Evolutionary conservation across 1,139 yeast species (phyloP), one percentile per base, ranked within the genome.

Genomic region (Nadsonia starkeyi-henricii): DNA sequence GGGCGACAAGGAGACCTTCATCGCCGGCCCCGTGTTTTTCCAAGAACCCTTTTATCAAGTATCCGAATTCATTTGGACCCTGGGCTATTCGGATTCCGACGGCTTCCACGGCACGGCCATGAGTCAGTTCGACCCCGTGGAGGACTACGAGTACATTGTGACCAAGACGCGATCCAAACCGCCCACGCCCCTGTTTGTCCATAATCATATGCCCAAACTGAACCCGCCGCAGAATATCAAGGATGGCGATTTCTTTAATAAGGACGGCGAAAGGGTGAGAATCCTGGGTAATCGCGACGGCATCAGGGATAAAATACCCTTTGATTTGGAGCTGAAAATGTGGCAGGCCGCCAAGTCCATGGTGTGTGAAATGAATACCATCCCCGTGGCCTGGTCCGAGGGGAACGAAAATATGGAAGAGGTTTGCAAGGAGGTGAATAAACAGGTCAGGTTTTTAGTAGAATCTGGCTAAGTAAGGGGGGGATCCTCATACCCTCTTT

Each of bases 1-100:
- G 66, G 95, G 95, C 53, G 95, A 86, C 62, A 86, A 85, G 62
- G 96, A 86, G 61, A 85, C 95, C 0, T 86, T 84, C 59, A 68
- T 84, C 48, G 89, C 95, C 0, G 89, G 91, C 0, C 81, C 93
- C 0, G 74, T 74, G 44, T 85, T 82, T 1, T 65, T 81, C 49
- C 66, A 69, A 8, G 74, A 78, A 47, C 70, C 76, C 1, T 81
- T 69, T 54, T 83, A 85, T 59, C 89, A 82, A 62, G 86, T 84
- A n/a, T 74, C 76, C 45, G 71, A 67, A 52, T 76, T 75, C 53
- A 61, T 76, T 44, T 68, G 69, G 51, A 79, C 83, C 0, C 70
- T 75, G 50, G 67, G 57, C 2, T 46, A 52, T 17, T 52, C 53
- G 45, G 48, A 47, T 23, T 28, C 44, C 1, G 49, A 44, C 21